These are phyloP conservation scores for Allium sativum DNA, from an alignment of 106 monocot species.

Conservation along the genomic window DNA sequence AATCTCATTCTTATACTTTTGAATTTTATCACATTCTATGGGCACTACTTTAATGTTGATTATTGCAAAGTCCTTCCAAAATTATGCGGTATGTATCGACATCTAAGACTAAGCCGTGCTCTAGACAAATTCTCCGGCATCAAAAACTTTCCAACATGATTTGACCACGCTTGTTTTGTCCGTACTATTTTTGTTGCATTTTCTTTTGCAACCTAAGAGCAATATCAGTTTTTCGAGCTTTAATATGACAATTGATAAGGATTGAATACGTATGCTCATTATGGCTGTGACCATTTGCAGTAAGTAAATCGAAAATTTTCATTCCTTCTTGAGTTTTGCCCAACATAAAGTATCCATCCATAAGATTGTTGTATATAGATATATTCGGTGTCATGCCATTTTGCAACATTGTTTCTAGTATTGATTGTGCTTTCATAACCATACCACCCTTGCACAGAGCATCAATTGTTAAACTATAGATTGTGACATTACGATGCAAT, in stretches of 20 bases:
- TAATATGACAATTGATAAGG: neutral
- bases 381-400: neutral
- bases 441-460: neutral
- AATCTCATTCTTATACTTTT: neutral
- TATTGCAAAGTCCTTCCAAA: neutral
- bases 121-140: neutral
- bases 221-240: neutral
- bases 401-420: neutral
- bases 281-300: neutral
- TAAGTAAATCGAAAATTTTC: neutral
- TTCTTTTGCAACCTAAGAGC: neutral
- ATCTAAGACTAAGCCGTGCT: neutral
- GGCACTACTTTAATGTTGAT: neutral
- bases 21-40: neutral
- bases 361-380: neutral
- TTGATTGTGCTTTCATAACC: neutral
- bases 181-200: neutral
- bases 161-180: neutral
- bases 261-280: neutral
- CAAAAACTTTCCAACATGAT: neutral
- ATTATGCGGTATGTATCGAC: neutral
- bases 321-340: neutral
- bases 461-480: neutral
- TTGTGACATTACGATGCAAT: neutral
- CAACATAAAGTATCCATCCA: neutral